Conservation (phyloP, 2,329 filamentous ascomycete genomes). For the Uncinocarpus reesii region DNA sequence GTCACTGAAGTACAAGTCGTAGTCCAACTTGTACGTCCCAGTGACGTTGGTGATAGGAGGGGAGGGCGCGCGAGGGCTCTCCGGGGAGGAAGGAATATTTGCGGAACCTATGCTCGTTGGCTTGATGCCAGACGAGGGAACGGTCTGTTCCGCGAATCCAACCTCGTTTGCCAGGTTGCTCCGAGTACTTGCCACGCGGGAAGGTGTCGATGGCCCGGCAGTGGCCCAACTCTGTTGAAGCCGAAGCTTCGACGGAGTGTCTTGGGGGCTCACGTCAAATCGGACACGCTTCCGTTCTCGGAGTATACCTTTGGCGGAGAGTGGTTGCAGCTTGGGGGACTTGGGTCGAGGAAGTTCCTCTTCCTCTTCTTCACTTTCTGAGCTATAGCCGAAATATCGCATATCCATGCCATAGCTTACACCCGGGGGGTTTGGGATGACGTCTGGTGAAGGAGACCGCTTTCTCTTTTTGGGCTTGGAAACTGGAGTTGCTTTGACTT, state of each 20-base stretch:
- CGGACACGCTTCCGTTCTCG: slow-evolving; percentile 26
- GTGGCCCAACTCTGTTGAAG: slow-evolving; percentile 5
- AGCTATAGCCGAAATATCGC: slow-evolving; percentile 30
- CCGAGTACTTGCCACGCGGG: slow-evolving; percentile 3
- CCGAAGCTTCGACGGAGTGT: slow-evolving; percentile 27
- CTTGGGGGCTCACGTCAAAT: slow-evolving; percentile 27
- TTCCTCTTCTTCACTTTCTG: slow-evolving; percentile 26
- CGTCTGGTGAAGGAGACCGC: slow-evolving; percentile 31
- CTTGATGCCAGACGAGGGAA: neutral
- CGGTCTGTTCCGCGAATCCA: neutral
- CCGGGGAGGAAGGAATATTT: neutral
- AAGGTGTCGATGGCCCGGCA: slow-evolving; percentile 2
- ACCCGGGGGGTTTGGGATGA: slow-evolving; percentile 35
- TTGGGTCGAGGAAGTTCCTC: slow-evolving; percentile 7
- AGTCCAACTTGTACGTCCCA: slow-evolving; percentile 25
- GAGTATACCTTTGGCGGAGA: slow-evolving; percentile 13
- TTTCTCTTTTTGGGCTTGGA: slow-evolving; percentile 25
- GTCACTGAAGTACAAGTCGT: slow-evolving; percentile 23
- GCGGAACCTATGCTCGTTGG: neutral
- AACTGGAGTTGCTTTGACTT: neutral
- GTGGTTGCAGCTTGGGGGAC: slow-evolving; percentile 2
- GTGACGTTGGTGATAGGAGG: slow-evolving; percentile 7
- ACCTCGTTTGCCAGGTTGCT: slow-evolving; percentile 3
- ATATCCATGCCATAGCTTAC: slow-evolving; percentile 34
- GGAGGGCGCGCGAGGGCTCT: neutral